Evolutionary conservation across 371 early-diverging fungal genomes (phyloP), one percentile per base, ranked within the genome.

Genomic region (Apophysomyces trapeziformis): DNA sequence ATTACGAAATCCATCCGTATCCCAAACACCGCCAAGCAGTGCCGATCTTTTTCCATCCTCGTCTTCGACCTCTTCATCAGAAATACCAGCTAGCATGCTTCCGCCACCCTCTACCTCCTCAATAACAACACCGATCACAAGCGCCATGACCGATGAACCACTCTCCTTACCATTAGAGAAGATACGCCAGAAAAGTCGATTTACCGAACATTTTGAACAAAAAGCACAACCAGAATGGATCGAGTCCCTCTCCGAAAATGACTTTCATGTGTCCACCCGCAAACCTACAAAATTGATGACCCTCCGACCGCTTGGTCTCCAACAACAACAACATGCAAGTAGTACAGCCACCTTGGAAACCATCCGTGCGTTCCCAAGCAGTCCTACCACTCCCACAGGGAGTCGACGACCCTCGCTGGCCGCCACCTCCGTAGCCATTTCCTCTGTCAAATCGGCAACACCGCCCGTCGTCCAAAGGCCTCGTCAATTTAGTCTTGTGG

Each of bases 201-300:
- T 74, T 39, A 72, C 59, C n/a, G 77, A 76, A 26, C 73, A 76
- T 43, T 76, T 79, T 58, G 80, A 76, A 14, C 59, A 68, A 5
- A 43, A 62, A 38, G 68, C 68, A 16, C 72, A 68, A 8, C 61
- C 62, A 18, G 72, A 68, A 60, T 44, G 68, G 8, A 38, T 72
- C 16, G 65, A 72, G 9, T 58, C 63, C 4, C 45, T 68, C 5
- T 38, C 59, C 1, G 64, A 66, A 11, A 66, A 44, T 11, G 58
- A 64, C 9, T 60, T 46, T 13, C 60, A 69, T 46, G 65, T 56
- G 36, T 11, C 56, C 11, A 60, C 43, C 7, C 65, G 64, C 5
- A 63, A 58, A 58, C 39, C 35, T n/a, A 60, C 58, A 32, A 64
- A 56, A 18, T 38, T 65, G 32, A 26, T 26, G 32, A 26, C 32